phyloP scores from a whole-genome alignment of 306 rosid species.

The Casuarina glauca region DNA sequence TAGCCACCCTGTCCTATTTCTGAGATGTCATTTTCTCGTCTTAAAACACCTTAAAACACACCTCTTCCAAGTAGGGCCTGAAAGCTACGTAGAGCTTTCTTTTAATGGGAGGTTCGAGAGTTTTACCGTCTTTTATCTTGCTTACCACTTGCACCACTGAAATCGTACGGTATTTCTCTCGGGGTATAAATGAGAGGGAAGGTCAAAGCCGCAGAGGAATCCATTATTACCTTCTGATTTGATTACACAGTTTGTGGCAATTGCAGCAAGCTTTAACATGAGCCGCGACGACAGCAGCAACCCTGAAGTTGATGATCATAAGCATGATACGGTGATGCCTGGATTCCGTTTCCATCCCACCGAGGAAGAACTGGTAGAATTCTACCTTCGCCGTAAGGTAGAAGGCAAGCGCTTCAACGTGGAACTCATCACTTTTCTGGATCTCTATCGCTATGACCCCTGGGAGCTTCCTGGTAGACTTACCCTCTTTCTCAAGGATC shows the following conservation, averaged over 20 bases:
- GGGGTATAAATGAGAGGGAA: conserved; percentile 19
- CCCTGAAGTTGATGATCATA: conserved; percentile 51
- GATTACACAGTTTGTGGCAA: conserved; percentile 57
- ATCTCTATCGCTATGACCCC: conserved; percentile 99
- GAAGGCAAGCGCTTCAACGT: conserved; percentile 99
- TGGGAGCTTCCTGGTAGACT: conserved; percentile 95
- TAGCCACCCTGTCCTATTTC: conserved; percentile 76
- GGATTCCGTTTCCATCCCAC: conserved; percentile 98
- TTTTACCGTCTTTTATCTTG: conserved; percentile 42
- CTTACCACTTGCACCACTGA: conserved; percentile 29
- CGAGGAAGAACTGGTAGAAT: conserved; percentile 92
- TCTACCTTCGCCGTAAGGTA: conserved; percentile 99
- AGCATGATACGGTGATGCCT: conserved; percentile 95
- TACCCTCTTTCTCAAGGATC: conserved; percentile 34
- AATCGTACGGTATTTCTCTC: conserved; percentile 25
- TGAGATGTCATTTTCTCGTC: conserved; percentile 75
- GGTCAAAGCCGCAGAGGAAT: conserved; percentile 23
- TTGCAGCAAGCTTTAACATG: conserved; percentile 45
- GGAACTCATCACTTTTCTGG: conserved; percentile 96
- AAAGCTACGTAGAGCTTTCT: conserved; percentile 79
- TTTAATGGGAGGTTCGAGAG: conserved; percentile 27
- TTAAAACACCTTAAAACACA: conserved; percentile 44
- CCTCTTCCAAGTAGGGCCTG: conserved; percentile 63
- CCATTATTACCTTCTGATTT: neutral
- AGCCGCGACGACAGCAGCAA: conserved; percentile 45